Percentiles rank a stretch among this genome's conserved stretches.
These are phyloP conservation scores for Solanum habrochaites DNA, from an alignment of 257 asterid species.

Conservation along the genomic window DNA sequence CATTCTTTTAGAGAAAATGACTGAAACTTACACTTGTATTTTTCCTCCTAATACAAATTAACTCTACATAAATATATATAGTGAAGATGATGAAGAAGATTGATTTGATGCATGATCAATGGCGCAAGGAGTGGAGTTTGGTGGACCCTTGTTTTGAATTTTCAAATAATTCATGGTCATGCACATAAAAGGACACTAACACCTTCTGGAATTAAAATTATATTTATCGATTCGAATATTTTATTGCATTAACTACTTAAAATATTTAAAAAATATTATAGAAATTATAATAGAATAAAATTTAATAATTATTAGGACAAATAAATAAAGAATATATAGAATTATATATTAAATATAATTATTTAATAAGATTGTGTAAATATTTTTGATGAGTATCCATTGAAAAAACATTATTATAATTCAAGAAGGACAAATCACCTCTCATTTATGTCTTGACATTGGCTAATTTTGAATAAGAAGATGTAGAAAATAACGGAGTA, in stretches of 20 bases:
- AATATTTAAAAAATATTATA: neutral
- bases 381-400: no score
- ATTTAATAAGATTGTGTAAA: no score
- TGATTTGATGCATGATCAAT: slow-evolving; percentile 36
- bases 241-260: neutral
- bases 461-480: no score
- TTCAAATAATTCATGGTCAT: neutral
- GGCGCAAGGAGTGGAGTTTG: slow-evolving; percentile 46
- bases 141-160: slow-evolving; percentile 12
- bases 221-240: no score
- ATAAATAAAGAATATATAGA: neutral
- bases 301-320: neutral
- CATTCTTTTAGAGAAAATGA: slow-evolving; percentile 3
- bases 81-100: neutral
- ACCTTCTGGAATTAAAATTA: no score
- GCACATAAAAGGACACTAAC: neutral
- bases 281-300: neutral
- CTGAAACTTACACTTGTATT: neutral
- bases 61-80: neutral
- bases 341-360: neutral
- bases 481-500: neutral
- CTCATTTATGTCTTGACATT: no score
- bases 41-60: no score
- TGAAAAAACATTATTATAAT: no score
- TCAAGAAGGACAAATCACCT: no score